Evolutionary conservation across 441 rosid genomes (phyloP).

Genomic region (Bocquillonia castaneifolia): DNA sequence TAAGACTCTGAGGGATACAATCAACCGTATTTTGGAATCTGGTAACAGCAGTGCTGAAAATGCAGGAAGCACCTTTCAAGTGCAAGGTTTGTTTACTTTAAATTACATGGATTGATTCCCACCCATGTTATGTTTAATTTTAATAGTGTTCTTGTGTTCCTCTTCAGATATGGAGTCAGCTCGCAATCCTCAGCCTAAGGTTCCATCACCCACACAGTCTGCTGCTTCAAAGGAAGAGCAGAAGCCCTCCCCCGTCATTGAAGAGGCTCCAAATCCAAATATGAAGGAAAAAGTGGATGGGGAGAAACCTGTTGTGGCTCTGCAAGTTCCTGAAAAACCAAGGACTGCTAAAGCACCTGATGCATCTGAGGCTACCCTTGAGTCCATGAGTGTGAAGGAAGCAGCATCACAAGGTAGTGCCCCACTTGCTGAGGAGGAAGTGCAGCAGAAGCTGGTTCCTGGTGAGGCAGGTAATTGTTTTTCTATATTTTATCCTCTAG

Average conservation of each 20-base stretch:
- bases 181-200: conserved; percentile 67
- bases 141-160: conserved; percentile 13
- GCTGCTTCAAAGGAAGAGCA: conserved; percentile 79
- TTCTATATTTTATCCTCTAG: background rate
- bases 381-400: conserved; percentile 67
- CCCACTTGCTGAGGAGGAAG: conserved; percentile 71
- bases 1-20: conserved; percentile 91
- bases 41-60: conserved; percentile 90
- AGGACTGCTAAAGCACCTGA: conserved; percentile 44
- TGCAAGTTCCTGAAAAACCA: conserved; percentile 42
- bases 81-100: conserved; percentile 57
- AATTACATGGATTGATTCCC: background rate
- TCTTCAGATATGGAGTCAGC: conserved; percentile 88
- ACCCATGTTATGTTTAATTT: background rate
- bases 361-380: conserved; percentile 73
- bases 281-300: conserved; percentile 34
- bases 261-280: conserved; percentile 32
- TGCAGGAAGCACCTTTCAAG: conserved; percentile 77
- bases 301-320: conserved; percentile 43
- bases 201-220: conserved; percentile 76
- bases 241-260: conserved; percentile 35
- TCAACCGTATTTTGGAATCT: conserved; percentile 88
- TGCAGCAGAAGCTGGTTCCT: conserved; percentile 73
- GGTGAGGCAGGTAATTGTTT: conserved; percentile 70
- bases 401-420: conserved; percentile 74